Evolutionary conservation across 352 stramenopile genomes (phyloP), one percentile per base, ranked within the genome.

Genomic region (Pythium scleroteichum): DNA sequence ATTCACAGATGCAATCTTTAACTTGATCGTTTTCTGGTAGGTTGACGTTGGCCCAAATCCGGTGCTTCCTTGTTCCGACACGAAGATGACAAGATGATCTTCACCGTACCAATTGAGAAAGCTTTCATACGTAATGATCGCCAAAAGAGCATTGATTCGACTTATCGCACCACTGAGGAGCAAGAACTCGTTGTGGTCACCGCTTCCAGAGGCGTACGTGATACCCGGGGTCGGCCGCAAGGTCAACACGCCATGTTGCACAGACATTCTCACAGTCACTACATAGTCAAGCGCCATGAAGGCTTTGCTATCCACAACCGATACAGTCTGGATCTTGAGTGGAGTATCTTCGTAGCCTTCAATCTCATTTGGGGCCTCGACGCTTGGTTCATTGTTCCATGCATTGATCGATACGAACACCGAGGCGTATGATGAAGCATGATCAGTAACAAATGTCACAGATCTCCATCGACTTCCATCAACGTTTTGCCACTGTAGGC

Each of bases 61-160:
- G 4, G 78, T 90, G 16, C 80, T 80, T 19, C 73, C 76, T 75
- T 90, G 79, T 27, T 90, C 77, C 20, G 75, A 73, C 16, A 91
- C 78, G 19, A 78, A 72, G 5, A 93, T 41, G 17, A 50, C 57
- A 0, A 93, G 63, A 6, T 69, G 66, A 35, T 93, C 84, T 23
- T 84, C 59, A 22, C 84, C 84, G 40, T 89, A 88, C 84, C 84
- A 91, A 40, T 93, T 89, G 45, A 89, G 52, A 22, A 85, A 90
- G 13, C 67, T 70, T 45, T 75, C 62, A 52, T 91, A 93, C 44
- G 65, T 75, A 13, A 91, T 50, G 0, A 35, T 62, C 17, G 73
- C 63, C 38, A 93, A 52, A 45, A 85, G 62, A 6, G 52, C 44
- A 40, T 93, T 93, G 17, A 93, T 69, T n/a, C 68, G 75, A 44